Base-by-base conservation (phyloP, 139 green algal genomes). In the Chlorella sp. region DNA sequence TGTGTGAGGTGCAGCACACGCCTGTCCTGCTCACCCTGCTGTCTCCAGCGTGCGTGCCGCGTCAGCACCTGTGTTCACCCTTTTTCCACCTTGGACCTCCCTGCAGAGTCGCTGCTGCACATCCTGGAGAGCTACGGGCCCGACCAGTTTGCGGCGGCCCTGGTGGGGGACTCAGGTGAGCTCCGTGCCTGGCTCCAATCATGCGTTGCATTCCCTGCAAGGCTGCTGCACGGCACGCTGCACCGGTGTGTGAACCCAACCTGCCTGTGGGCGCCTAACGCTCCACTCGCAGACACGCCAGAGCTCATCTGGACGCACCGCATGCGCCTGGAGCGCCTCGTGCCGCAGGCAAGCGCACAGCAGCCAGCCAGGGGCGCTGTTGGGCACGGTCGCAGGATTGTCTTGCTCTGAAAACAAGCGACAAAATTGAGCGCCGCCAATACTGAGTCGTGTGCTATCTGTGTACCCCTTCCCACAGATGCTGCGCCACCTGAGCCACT, bases 301-400 rank as follows among this genome's bases (percentile, higher is more conserved):
- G 96, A 99, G 91, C 88, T 99, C 40, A 86, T 99, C 4, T 99
- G 96, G 96, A 98, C 94, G 30, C 90, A 96, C 62, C 82, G 73
- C 80, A 99, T 99, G 96, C 86, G 96, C 20, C 79, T 68, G 26
- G 69, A 92, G 62, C 90, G 93, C 17, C 93, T 99, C 22, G 85
- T 99, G 30, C 92, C 95, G 2, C 90, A 94, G 84, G 88, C 82
- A 62, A 54, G 80, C 28, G 69, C 22, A 43, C 69, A 75, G 38
- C n/a, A 7, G 58, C 58, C 58, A 17, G 58, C 6, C 58, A 9
- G 58, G 19, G 5, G 58, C 58, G 19, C 30, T 40, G 64, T 34
- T 44, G 65, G 3, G n/a, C 65, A 73, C 24, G 65, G n/a, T n/a
- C n/a, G n/a, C n/a, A n/a, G n/a, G n/a, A n/a, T n/a, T n/a, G n/a